Percentiles rank a stretch among this genome's conserved stretches.
These are phyloP conservation scores for Colletotrichum gloeosporioides DNA, from an alignment of 2,329 filamentous ascomycete species.

Conservation along the genomic window DNA sequence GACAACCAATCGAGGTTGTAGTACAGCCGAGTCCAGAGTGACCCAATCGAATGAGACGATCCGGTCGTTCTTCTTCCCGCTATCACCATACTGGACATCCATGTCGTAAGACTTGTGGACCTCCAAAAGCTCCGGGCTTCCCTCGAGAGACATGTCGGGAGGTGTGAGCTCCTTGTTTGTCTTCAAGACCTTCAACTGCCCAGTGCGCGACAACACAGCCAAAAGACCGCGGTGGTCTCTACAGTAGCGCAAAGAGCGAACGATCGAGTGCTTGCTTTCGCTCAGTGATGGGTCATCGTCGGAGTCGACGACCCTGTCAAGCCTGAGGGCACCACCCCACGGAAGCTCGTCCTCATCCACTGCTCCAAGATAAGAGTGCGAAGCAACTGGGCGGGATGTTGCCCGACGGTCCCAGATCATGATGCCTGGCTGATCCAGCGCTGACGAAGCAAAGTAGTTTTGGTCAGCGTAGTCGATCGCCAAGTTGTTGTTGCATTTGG, in stretches of 20 bases:
- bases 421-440: conserved; percentile 74
- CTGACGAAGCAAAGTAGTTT: conserved; percentile 85
- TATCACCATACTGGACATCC: conserved; percentile 61
- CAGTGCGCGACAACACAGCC: conserved; percentile 66
- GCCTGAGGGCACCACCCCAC: conserved; percentile 65
- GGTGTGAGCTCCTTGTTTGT: conserved; percentile 60
- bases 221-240: conserved; percentile 66
- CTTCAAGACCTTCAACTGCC: conserved; percentile 67
- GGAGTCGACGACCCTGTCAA: conserved; percentile 62
- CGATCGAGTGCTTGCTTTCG: conserved; percentile 64
- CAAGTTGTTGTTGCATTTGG: conserved; percentile 73
- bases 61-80: conserved; percentile 58
- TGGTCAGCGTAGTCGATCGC: conserved; percentile 81
- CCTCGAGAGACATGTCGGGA: conserved; percentile 42
- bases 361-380: conserved; percentile 60
- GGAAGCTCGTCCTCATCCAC: conserved; percentile 66
- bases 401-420: conserved; percentile 80
- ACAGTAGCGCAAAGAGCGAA: conserved; percentile 68
- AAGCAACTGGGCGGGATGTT: conserved; percentile 57
- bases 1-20: conserved; percentile 64
- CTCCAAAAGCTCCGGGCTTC: conserved; percentile 63
- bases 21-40: conserved; percentile 58
- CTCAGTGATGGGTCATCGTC: conserved; percentile 54
- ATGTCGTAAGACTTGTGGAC: conserved; percentile 66
- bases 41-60: conserved; percentile 75